Evolutionary conservation across 495 filamentous ascomycete species (phyloP).

Genomic region (Neurospora sp.): DNA sequence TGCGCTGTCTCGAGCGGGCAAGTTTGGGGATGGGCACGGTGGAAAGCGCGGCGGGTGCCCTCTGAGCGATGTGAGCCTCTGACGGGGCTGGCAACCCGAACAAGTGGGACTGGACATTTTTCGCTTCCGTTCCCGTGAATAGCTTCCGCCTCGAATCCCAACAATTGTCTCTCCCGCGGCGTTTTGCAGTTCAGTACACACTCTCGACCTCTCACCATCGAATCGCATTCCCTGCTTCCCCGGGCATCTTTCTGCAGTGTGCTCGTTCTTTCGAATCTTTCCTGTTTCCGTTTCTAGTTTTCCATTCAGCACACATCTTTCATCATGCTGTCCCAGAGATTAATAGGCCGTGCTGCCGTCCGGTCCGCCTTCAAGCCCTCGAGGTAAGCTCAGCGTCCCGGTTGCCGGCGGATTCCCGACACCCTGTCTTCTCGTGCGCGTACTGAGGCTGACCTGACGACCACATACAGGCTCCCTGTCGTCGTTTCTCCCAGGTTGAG

Average conservation of each 20-base stretch:
- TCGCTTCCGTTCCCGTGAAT: neutral
- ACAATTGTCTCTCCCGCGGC: conserved; percentile 5
- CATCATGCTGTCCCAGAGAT: conserved; percentile 59
- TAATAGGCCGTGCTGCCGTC: conserved; percentile 56
- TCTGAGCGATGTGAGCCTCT: neutral
- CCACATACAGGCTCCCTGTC: neutral
- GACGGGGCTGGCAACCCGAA: neutral
- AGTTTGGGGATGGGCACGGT: neutral
- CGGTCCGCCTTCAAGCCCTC: conserved; percentile 52
- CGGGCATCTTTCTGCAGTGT: neutral
- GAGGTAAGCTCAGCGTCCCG: conserved; percentile 30
- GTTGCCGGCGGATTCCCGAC: neutral
- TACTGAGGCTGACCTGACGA: neutral
- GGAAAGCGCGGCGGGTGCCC: neutral
- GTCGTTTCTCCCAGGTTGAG: conserved; percentile 31
- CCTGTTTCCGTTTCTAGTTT: conserved; percentile 14
- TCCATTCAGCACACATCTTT: neutral
- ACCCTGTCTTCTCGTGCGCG: neutral
- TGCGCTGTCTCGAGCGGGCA: neutral
- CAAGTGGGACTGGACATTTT: neutral
- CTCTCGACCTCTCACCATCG: neutral
- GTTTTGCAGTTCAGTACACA: neutral
- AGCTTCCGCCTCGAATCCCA: conserved; percentile 9
- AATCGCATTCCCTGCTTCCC: conserved; percentile 1
- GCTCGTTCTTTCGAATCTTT: conserved; percentile 17